A percentile compares a stretch with the other conserved stretches of the same genome.
Conservation (phyloP, 2,329 filamentous ascomycete genomes). For the Talaromyces verruculosus region DNA sequence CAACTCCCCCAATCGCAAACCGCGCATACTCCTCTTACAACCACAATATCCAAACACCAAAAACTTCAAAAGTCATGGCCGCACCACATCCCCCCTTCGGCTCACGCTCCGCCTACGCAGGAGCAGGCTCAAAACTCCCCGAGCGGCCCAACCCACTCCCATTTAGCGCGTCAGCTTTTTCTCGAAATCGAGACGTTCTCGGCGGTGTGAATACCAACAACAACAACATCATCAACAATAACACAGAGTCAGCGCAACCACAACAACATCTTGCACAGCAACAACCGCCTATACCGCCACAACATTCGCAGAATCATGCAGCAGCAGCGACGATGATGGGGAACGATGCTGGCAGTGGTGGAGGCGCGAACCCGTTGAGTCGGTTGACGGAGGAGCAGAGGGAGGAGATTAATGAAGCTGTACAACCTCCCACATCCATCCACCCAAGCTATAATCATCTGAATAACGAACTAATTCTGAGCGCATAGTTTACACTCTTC, state of each 20-base stretch:
- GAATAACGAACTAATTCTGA: not conserved
- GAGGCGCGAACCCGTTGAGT: constrained; percentile 49
- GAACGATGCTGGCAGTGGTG: constrained; percentile 38
- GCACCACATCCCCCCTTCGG: constrained; percentile 57
- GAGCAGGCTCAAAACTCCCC: constrained; percentile 51
- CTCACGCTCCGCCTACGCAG: constrained; percentile 53
- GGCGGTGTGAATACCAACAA: constrained; percentile 25
- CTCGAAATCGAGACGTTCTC: constrained; percentile 37
- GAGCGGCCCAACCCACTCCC: constrained; percentile 47
- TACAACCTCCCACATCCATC: constrained; percentile 41
- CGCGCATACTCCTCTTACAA: not conserved
- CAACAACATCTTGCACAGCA: constrained; percentile 22
- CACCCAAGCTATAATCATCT: no score
- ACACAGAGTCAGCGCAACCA: constrained; percentile 22
- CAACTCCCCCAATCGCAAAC: not conserved
- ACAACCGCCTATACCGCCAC: constrained; percentile 38
- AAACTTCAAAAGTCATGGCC: constrained; percentile 43
- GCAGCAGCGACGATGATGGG: constrained; percentile 17
- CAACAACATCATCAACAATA: not conserved
- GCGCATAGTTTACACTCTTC: constrained; percentile 79
- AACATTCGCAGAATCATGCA: constrained; percentile 41
- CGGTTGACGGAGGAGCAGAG: constrained; percentile 80
- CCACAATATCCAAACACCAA: not conserved
- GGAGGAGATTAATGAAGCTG: constrained; percentile 91
- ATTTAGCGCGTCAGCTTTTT: constrained; percentile 47